Conservation (phyloP, 305 asterid genomes). For the Solanum hybrid region DNA sequence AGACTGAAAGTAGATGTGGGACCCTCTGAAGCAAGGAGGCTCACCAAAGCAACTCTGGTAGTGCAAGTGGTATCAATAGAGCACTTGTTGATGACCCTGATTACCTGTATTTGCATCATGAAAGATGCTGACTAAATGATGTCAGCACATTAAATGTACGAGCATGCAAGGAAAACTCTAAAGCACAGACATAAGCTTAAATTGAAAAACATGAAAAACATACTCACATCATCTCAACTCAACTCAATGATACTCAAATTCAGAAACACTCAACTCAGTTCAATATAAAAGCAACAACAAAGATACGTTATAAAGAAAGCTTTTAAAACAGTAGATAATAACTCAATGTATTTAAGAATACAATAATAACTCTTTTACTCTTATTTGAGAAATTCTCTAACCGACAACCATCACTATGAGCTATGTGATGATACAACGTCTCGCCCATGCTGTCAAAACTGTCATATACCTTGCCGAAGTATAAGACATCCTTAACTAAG, state of each 20-base stretch:
- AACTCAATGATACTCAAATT: no score
- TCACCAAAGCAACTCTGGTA: no score
- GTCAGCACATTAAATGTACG: no score
- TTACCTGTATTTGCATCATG: no score
- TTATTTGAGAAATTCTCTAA: neutral
- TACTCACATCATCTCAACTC: neutral
- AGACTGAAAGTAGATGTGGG: no score
- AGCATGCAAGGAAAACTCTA: neutral
- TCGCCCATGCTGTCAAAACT: neutral
- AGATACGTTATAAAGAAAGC: neutral
- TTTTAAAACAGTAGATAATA: no score
- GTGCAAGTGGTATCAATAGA: no score
- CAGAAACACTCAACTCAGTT: neutral
- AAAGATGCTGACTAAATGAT: no score
- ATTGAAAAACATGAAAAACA: neutral
- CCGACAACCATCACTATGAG: neutral
- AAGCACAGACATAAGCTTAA: neutral
- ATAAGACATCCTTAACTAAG: neutral
- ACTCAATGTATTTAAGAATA: neutral
- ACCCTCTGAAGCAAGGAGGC: no score
- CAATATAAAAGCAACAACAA: neutral
- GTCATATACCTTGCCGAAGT: neutral
- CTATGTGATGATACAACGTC: neutral
- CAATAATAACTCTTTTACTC: neutral
- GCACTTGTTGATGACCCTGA: no score